phyloP scores from a whole-genome alignment of 345 rosid species.

The Citrus trifoliata region DNA sequence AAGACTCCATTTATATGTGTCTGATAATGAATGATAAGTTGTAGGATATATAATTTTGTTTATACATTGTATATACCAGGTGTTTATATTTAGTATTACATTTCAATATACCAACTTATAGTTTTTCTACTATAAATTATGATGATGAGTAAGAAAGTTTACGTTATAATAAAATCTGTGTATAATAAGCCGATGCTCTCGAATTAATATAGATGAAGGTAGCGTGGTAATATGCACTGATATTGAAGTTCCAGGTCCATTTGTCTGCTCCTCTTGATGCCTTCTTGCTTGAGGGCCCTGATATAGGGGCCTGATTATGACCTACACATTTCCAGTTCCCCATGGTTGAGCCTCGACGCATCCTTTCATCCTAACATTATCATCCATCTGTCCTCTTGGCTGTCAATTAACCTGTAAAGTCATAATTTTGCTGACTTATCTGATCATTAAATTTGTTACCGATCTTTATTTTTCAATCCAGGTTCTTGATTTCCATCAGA shows the following conservation, averaged over 20 bases:
- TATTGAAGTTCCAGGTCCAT: not conserved
- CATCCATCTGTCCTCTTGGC: not conserved
- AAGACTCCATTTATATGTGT: not conserved
- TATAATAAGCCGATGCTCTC: conserved; percentile 12
- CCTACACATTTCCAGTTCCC: not conserved
- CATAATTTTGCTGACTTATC: too few species aligned
- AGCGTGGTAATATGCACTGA: not conserved
- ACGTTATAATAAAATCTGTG: not conserved
- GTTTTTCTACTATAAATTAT: too few species aligned
- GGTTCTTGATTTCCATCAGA: conserved; percentile 95
- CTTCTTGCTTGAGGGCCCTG: not conserved
- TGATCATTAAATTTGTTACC: not conserved
- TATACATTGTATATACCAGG: not conserved
- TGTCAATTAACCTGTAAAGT: not conserved
- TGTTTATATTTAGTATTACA: not conserved
- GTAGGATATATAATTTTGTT: not conserved
- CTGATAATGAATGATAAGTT: not conserved
- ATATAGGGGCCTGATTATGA: not conserved
- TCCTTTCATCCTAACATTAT: too few species aligned
- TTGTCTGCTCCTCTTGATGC: not conserved
- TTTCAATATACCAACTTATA: not conserved
- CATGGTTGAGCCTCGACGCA: not conserved
- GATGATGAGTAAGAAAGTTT: not conserved
- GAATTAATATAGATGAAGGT: conserved; percentile 1
- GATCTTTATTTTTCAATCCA: conserved; percentile 13